Evolutionary conservation across 352 stramenopile species (phyloP), one percentile per base, ranked within the genome.

Genomic region (Globisporangium heterothallicum): DNA sequence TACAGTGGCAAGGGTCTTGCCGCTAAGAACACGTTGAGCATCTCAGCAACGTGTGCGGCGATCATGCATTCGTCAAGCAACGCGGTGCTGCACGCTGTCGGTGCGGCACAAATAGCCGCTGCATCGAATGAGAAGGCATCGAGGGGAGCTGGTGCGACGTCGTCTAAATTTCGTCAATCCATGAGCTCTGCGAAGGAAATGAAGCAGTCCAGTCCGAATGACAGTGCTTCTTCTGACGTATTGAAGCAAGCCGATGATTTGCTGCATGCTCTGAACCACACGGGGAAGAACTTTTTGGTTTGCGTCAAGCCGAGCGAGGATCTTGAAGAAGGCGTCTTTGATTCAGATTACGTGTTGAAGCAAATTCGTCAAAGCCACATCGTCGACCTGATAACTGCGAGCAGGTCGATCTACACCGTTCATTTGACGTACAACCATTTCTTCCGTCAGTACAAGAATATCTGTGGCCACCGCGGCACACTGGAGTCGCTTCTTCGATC

Each of bases 1-100:
- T 93, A 93, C 60, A 84, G 72, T 43, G 82, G 75, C 9, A 88
- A 90, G 50, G 74, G 78, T 1, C 53, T 93, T 16, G 71, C 72
- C 2, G 49, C 67, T 1, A 86, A 84, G 53, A 93, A 93, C 52
- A 78, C 74, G 5, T 58, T 88, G 13, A 84, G 59, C 21, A 87
- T 93, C 40, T 93, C 82, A 6, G 68, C 79, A 0, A 93, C 82
- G 5, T 89, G 79, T 53, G 79, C 73, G 1, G 82, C 82, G 6
- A 93, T 93, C 42, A 87, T 93, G 72, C 79, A 91, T 22, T 91
- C 79, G 13, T 93, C 82, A 19, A 90, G 80, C 45, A 93, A 93
- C 59, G 67, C 65, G 6, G 76, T 90, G 21, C 61, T 90, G 12
- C 76, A 80, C 49, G 79, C 79, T 25, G 76, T 90, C 12, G 79